Evolutionary conservation across 2,329 filamentous ascomycete species (phyloP).

Genomic region (Cladophialophora bantiana): DNA sequence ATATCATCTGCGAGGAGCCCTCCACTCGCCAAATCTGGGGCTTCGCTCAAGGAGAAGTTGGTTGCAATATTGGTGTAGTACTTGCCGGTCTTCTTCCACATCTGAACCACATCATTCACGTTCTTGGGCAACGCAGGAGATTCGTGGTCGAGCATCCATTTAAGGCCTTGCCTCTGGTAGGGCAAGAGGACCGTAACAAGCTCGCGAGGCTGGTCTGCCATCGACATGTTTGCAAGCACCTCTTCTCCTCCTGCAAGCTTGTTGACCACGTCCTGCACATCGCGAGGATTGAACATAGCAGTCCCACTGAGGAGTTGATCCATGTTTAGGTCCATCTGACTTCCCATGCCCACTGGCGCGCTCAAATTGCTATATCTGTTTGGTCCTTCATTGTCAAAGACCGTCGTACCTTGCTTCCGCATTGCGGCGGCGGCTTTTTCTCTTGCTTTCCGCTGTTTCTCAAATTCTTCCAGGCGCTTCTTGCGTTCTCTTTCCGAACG

Average conservation of each 20-base stretch:
- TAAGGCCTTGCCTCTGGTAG: slow-evolving; percentile 79
- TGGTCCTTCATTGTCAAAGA: slow-evolving; percentile 37
- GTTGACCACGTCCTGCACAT: slow-evolving; percentile 70
- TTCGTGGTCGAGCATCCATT: slow-evolving; percentile 82
- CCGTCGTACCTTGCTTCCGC: slow-evolving; percentile 32
- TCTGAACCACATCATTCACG: slow-evolving; percentile 70
- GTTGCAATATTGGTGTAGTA: slow-evolving; percentile 74
- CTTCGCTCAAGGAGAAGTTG: slow-evolving; percentile 65
- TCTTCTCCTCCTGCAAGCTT: slow-evolving; percentile 75
- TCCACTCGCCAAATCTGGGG: slow-evolving; percentile 74
- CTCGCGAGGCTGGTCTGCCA: slow-evolving; percentile 70
- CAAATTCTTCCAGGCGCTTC: slow-evolving; percentile 60
- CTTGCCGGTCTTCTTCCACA: slow-evolving; percentile 70
- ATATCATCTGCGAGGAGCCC: slow-evolving; percentile 92
- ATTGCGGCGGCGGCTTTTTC: slow-evolving; percentile 36
- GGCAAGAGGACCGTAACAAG: slow-evolving; percentile 74
- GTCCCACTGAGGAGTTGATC: slow-evolving; percentile 68
- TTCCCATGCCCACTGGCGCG: slow-evolving; percentile 29
- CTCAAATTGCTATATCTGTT: slow-evolving; percentile 48
- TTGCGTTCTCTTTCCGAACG: slow-evolving; percentile 63
- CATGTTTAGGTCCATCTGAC: slow-evolving; percentile 48
- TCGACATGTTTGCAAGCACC: slow-evolving; percentile 73
- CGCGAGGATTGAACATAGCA: slow-evolving; percentile 66
- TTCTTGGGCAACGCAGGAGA: slow-evolving; percentile 69
- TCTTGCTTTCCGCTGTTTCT: slow-evolving; percentile 53